Evolutionary conservation across 2,329 filamentous ascomycete species (phyloP).

Genomic region (Leptodontidium sp.): DNA sequence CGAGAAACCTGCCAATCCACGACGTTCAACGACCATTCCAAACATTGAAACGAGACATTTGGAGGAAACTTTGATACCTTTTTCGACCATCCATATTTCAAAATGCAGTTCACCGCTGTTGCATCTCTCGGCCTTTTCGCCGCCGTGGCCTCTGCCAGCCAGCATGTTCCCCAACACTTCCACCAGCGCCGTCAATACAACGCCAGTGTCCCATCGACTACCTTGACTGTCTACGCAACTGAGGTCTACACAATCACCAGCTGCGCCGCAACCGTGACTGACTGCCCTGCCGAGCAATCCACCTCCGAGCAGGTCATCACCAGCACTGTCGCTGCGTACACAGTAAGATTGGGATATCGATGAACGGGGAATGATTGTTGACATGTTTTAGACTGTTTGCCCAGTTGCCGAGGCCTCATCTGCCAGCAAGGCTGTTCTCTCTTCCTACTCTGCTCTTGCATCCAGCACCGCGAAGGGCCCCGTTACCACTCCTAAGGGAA

Average conservation of each 20-base stretch:
- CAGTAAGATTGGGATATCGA: constrained; percentile 41
- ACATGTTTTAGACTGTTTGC: constrained; percentile 53
- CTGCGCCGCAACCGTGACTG: constrained; percentile 51
- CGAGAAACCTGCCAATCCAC: constrained; percentile 24
- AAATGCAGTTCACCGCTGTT: constrained; percentile 44
- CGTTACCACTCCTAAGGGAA: constrained; percentile 13
- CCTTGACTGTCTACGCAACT: constrained; percentile 51
- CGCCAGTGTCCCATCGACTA: constrained; percentile 45
- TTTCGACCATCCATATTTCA: constrained; percentile 33
- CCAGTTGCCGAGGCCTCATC: constrained; percentile 52
- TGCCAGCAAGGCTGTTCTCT: constrained; percentile 52
- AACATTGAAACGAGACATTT: constrained; percentile 35
- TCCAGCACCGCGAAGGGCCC: constrained; percentile 29
- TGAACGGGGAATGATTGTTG: neutral
- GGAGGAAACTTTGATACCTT: constrained; percentile 23
- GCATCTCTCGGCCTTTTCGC: constrained; percentile 47
- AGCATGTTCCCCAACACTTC: constrained; percentile 42
- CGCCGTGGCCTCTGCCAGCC: constrained; percentile 42
- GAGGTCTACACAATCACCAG: constrained; percentile 49
- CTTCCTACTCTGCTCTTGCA: constrained; percentile 39
- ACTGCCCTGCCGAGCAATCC: constrained; percentile 50
- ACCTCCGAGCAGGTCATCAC: constrained; percentile 47
- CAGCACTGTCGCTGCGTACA: constrained; percentile 52
- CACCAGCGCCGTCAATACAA: constrained; percentile 42
- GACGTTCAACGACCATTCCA: constrained; percentile 38